A percentile compares a stretch with the other conserved stretches of the same genome.
These are phyloP conservation scores for Aspergillus sp. DNA, from an alignment of 2,329 filamentous ascomycete species.

Conservation along the genomic window DNA sequence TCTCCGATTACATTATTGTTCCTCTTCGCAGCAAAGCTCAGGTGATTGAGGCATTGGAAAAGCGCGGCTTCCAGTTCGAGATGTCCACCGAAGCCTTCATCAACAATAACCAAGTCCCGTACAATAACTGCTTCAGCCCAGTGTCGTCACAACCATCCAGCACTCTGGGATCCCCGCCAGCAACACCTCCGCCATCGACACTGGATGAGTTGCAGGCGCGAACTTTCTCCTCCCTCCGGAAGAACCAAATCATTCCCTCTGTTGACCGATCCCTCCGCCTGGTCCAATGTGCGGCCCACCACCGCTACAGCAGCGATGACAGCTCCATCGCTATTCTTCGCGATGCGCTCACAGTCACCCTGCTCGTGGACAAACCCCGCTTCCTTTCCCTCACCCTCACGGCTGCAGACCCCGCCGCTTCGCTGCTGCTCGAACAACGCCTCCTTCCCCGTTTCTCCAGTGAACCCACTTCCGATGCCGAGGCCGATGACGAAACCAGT, in stretches of 20 bases:
- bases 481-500: conserved; percentile 50
- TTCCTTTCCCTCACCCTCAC: conserved; percentile 49
- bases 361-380: conserved; percentile 43
- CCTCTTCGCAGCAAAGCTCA: conserved; percentile 70
- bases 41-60: conserved; percentile 73
- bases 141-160: conserved; percentile 29
- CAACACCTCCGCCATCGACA: conserved; percentile 73
- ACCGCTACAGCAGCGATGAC: conserved; percentile 39
- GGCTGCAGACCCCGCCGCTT: conserved; percentile 44
- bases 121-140: conserved; percentile 35
- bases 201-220: conserved; percentile 75
- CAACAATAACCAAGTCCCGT: conserved; percentile 50
- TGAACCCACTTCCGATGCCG: conserved; percentile 45
- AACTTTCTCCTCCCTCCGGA: conserved; percentile 80
- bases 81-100: conserved; percentile 67
- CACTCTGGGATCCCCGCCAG: conserved; percentile 43
- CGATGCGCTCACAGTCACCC: conserved; percentile 35
- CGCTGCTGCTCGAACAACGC: conserved; percentile 44
- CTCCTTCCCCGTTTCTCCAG: conserved; percentile 66
- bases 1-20: conserved; percentile 93
- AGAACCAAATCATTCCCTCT: conserved; percentile 69
- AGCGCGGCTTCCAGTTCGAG: conserved; percentile 80
- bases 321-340: conserved; percentile 39
- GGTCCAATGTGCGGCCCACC: conserved; percentile 74
- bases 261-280: conserved; percentile 68